phyloP scores from a whole-genome alignment of 371 early-diverging fungal genomes.

The Cladochytrium tenue region DNA sequence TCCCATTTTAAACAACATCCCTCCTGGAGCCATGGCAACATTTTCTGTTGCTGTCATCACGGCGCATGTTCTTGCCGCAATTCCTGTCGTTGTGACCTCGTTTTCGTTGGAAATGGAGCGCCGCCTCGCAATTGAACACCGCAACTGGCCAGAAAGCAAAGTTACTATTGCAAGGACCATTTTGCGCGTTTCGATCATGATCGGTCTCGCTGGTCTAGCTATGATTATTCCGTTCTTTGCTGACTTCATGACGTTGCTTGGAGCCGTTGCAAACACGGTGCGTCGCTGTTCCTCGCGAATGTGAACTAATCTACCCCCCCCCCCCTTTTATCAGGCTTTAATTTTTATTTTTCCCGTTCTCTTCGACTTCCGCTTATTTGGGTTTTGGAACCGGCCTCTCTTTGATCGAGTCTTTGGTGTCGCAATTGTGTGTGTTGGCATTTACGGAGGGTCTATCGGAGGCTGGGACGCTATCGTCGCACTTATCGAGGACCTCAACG shows the following conservation, averaged over 20 bases:
- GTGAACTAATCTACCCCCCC: slow-evolving; percentile 47
- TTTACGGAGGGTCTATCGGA: slow-evolving; percentile 76
- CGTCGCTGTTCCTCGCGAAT: slow-evolving; percentile 41
- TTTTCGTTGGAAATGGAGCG: slow-evolving; percentile 59
- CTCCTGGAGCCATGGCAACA: slow-evolving; percentile 61
- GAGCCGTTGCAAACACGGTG: slow-evolving; percentile 69
- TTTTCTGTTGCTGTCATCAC: slow-evolving; percentile 76
- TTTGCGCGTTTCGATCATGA: slow-evolving; percentile 59
- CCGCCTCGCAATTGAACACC: slow-evolving; percentile 16
- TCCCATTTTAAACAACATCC: slow-evolving; percentile 76
- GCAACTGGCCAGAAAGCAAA: not conserved
- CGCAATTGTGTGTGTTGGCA: slow-evolving; percentile 63
- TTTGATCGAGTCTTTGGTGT: slow-evolving; percentile 61
- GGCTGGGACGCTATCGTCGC: slow-evolving; percentile 68
- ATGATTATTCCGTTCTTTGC: slow-evolving; percentile 77
- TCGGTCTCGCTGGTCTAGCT: slow-evolving; percentile 63
- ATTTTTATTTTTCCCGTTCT: slow-evolving; percentile 83
- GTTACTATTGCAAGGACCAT: slow-evolving; percentile 19
- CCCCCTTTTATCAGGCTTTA: slow-evolving; percentile 68
- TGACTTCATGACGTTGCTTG: slow-evolving; percentile 79
- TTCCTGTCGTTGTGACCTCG: slow-evolving; percentile 78
- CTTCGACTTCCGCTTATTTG: slow-evolving; percentile 77
- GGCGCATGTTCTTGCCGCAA: slow-evolving; percentile 78
- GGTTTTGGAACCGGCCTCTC: slow-evolving; percentile 57
- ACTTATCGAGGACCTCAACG: slow-evolving; percentile 50